phyloP scores from a whole-genome alignment of 768 basidiomycete genomes.

The Calvatia gigantea region DNA sequence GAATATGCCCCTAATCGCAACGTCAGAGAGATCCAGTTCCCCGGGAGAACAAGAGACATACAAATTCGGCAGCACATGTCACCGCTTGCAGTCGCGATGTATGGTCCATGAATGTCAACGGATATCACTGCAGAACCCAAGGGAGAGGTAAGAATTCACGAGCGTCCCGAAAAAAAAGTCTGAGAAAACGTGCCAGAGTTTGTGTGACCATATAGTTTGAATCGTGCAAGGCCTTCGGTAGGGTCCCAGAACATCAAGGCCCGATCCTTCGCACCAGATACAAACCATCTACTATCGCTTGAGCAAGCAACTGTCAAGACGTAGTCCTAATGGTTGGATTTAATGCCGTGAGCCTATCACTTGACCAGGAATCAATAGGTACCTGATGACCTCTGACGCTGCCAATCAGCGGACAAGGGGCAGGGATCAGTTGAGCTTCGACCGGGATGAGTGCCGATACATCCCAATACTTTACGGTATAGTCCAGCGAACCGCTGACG shows the following conservation, averaged over 20 bases:
- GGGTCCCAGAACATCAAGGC: conserved; percentile 95
- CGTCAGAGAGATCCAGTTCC: not conserved
- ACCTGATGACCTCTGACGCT: conserved; percentile 59
- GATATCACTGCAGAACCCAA: conserved; percentile 38
- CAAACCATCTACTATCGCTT: conserved; percentile 91
- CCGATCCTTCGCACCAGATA: conserved; percentile 92
- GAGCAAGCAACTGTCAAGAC: conserved; percentile 68
- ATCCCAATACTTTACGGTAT: conserved; percentile 88
- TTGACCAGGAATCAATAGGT: conserved; percentile 63
- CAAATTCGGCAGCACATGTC: conserved; percentile 56
- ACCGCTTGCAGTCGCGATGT: conserved; percentile 52
- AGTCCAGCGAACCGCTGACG: conserved; percentile 89
- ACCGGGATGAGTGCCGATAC: conserved; percentile 49
- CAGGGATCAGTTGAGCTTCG: not conserved
- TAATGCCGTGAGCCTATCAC: not conserved
- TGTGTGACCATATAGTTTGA: conserved; percentile 82
- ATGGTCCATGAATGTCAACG: conserved; percentile 44
- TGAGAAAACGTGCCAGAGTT: conserved; percentile 41
- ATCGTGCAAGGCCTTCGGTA: conserved; percentile 71
- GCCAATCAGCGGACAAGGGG: conserved; percentile 7
- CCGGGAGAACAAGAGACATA: conserved; percentile 23
- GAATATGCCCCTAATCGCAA: not conserved
- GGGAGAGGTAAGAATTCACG: not conserved
- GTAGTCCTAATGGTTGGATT: conserved; percentile 40
- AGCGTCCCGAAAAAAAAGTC: not conserved